phyloP scores from a whole-genome alignment of 2,329 filamentous ascomycete genomes.

The Beauveria varroae region DNA sequence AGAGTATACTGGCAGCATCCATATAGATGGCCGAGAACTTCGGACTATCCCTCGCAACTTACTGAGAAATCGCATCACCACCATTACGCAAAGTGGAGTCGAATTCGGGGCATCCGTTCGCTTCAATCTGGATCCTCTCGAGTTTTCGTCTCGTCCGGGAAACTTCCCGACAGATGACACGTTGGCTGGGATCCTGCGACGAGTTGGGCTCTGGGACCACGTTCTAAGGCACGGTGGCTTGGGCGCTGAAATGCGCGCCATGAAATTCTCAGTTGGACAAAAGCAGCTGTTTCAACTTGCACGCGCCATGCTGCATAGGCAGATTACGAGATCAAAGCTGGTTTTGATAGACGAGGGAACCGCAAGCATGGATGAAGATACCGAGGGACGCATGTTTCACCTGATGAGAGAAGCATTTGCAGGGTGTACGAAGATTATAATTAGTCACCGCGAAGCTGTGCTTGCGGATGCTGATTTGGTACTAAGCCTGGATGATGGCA shows the following conservation, averaged over 20 bases:
- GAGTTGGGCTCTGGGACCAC: slow-evolving; percentile 1
- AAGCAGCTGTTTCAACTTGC: slow-evolving; percentile 1
- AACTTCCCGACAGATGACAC: background rate
- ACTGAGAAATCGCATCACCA: background rate
- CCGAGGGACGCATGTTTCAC: background rate
- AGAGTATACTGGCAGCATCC: slow-evolving; percentile 2
- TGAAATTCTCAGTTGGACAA: background rate
- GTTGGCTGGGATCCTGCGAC: background rate
- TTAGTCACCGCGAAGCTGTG: background rate
- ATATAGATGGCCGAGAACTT: slow-evolving; percentile 1
- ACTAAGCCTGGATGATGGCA: background rate
- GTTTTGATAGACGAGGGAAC: background rate
- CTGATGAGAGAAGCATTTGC: background rate
- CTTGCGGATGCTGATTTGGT: background rate
- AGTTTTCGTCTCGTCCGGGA: background rate
- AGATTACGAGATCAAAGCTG: background rate
- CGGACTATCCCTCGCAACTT: background rate
- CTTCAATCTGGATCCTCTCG: background rate
- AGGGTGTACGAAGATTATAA: background rate
- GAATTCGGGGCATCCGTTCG: background rate
- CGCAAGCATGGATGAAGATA: background rate
- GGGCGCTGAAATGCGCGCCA: background rate
- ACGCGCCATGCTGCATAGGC: slow-evolving; percentile 1
- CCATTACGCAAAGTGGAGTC: background rate
- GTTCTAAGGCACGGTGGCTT: background rate